Conservation (phyloP, 202 grass and related monocot genomes). For the Tripidium arundinaceum region DNA sequence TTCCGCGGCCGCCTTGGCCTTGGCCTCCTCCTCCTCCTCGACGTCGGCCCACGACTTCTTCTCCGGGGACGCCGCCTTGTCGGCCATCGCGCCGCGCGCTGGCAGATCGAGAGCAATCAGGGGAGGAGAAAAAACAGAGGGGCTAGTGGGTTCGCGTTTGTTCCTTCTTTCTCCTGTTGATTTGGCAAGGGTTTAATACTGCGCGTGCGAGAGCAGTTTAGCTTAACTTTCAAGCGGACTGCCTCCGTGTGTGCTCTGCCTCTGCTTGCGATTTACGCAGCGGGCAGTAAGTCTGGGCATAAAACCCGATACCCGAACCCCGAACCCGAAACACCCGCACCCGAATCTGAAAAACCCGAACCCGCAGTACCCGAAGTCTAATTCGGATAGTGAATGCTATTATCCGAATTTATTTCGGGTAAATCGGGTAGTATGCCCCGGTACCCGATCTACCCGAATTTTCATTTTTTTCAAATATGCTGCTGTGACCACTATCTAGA, state of each 20-base stretch:
- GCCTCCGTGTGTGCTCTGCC: not conserved
- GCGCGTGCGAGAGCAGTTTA: no score
- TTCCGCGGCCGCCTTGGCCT: constrained; percentile 25
- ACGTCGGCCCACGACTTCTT: constrained; percentile 83
- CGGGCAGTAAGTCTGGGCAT: no score
- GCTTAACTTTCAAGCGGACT: constrained; percentile 29
- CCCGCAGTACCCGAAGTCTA: no score
- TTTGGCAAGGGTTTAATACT: not conserved
- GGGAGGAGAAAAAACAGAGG: not conserved
- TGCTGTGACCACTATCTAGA: no score
- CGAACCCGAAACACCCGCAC: no score
- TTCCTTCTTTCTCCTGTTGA: not conserved
- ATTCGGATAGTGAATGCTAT: no score
- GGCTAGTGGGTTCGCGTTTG: constrained; percentile 4
- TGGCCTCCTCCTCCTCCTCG: constrained; percentile 68
- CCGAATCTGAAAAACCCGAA: no score
- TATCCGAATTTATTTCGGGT: no score
- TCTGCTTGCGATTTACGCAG: constrained; percentile 31
- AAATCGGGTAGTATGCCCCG: no score
- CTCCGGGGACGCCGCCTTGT: constrained; percentile 43
- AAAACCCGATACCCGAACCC: no score
- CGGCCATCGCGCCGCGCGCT: constrained; percentile 32
- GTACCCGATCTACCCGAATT: no score
- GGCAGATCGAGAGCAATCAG: constrained; percentile 30
- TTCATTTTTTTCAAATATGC: no score